These are phyloP conservation scores for Colletotrichum siamense DNA, from an alignment of 2,329 filamentous ascomycete species.

Conservation along the genomic window DNA sequence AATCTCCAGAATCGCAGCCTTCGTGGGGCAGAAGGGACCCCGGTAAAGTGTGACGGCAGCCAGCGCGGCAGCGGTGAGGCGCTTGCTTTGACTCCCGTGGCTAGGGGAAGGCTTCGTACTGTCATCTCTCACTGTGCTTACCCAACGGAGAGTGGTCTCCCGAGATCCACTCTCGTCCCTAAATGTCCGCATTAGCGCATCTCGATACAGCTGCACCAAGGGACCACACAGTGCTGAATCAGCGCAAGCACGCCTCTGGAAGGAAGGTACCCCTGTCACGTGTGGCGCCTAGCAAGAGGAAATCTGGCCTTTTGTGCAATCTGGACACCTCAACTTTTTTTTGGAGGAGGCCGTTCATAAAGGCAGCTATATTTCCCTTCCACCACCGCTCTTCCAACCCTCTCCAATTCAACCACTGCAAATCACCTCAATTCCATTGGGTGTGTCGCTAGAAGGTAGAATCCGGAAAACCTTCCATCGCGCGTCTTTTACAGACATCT, in stretches of 20 bases:
- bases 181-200: neutral
- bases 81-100: slow-evolving; percentile 5
- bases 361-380: slow-evolving; percentile 29
- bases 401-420: slow-evolving; percentile 14
- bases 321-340: slow-evolving; percentile 50
- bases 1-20: slow-evolving; percentile 21
- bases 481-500: neutral
- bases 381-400: slow-evolving; percentile 22
- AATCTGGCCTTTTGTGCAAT: slow-evolving; percentile 55
- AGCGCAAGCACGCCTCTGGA: neutral
- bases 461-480: neutral
- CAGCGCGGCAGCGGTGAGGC: slow-evolving; percentile 19
- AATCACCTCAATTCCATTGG: slow-evolving; percentile 19
- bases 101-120: neutral
- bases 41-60: neutral
- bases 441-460: slow-evolving; percentile 20
- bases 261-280: slow-evolving; percentile 29
- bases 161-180: neutral
- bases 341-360: slow-evolving; percentile 39
- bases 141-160: slow-evolving; percentile 8
- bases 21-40: slow-evolving; percentile 3
- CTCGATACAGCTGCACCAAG: neutral
- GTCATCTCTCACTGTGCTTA: neutral
- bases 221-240: slow-evolving; percentile 25
- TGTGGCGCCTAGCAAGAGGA: slow-evolving; percentile 39